Conservation (phyloP, 805 yeast species). For the Barnettozyma siamensis region DNA sequence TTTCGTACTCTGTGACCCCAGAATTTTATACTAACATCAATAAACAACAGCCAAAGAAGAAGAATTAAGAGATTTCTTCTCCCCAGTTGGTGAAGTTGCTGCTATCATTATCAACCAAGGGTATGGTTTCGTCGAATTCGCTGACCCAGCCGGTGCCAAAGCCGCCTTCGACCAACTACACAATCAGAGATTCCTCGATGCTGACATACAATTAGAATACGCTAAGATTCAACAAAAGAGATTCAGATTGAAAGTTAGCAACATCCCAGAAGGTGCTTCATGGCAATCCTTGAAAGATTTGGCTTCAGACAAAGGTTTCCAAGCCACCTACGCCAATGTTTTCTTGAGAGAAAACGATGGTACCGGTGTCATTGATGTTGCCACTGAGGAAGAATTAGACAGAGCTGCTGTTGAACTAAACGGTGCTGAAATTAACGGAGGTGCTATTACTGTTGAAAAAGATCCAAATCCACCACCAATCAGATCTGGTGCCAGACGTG, state of each 20-base stretch:
- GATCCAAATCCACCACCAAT: slow-evolving; percentile 54
- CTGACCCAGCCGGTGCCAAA: slow-evolving; percentile 61
- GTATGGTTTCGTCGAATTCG: slow-evolving; percentile 85
- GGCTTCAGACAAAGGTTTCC: slow-evolving; percentile 67
- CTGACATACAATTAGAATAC: slow-evolving; percentile 39
- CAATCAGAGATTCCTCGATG: slow-evolving; percentile 60
- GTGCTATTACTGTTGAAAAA: slow-evolving; percentile 67
- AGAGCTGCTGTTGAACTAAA: slow-evolving; percentile 71
- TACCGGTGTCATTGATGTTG: slow-evolving; percentile 41
- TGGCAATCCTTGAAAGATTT: slow-evolving; percentile 92
- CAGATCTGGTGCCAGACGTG: slow-evolving; percentile 40
- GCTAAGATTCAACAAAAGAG: slow-evolving; percentile 52
- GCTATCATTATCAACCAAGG: slow-evolving; percentile 75
- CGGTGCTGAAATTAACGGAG: slow-evolving; percentile 65
- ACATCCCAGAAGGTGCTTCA: slow-evolving; percentile 69
- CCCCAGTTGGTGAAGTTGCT: slow-evolving; percentile 58
- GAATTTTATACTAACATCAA: slow-evolving; percentile 7
- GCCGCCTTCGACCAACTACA: slow-evolving; percentile 72
- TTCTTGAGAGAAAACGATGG: slow-evolving; percentile 41
- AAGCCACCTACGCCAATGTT: slow-evolving; percentile 54
- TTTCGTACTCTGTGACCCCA: too few relatives aligned
- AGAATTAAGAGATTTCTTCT: slow-evolving; percentile 64
- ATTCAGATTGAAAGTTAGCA: slow-evolving; percentile 62
- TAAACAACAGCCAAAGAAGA: slow-evolving; percentile 34
- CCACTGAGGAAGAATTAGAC: slow-evolving; percentile 66